phyloP scores from a whole-genome alignment of 345 rosid genomes.

The Sonneratia caseolaris region DNA sequence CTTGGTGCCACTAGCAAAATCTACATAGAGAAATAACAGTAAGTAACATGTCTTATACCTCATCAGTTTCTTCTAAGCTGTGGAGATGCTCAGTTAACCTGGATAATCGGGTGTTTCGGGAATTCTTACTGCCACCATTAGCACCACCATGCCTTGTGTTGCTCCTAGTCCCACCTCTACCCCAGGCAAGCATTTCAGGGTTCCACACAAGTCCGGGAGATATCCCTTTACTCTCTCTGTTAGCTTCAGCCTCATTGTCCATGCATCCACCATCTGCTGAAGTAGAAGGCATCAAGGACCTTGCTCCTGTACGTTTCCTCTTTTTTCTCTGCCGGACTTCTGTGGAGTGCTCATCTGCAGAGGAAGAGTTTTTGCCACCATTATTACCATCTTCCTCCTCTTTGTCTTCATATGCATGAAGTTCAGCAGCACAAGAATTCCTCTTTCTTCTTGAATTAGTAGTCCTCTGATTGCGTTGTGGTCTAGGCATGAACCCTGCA shows the following conservation, averaged over 20 bases:
- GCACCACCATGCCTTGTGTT: slow-evolving; percentile 61
- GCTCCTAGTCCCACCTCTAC: slow-evolving; percentile 84
- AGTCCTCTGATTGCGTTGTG: slow-evolving; percentile 42
- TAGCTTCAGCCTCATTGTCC: slow-evolving; percentile 48
- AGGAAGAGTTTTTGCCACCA: slow-evolving; percentile 63
- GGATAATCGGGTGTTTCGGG: slow-evolving; percentile 55
- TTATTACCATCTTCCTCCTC: slow-evolving; percentile 60
- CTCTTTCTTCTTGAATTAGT: slow-evolving; percentile 47
- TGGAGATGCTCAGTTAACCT: slow-evolving; percentile 64
- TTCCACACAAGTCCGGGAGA: slow-evolving; percentile 71
- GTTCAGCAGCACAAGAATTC: slow-evolving; percentile 44
- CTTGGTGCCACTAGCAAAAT: too few species aligned
- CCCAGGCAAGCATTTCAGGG: slow-evolving; percentile 82
- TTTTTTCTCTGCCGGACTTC: slow-evolving; percentile 46
- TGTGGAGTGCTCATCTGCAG: slow-evolving; percentile 50
- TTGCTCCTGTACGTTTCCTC: slow-evolving; percentile 32
- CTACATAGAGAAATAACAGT: too few species aligned
- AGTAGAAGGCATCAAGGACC: slow-evolving; percentile 46
- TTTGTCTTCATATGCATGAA: slow-evolving; percentile 52
- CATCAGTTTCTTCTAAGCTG: slow-evolving; percentile 48
- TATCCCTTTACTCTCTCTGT: slow-evolving; percentile 49
- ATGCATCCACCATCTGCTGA: slow-evolving; percentile 40
- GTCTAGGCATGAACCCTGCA: slow-evolving; percentile 27
- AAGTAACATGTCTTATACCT: slow-evolving; percentile 32
- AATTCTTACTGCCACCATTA: slow-evolving; percentile 42